phyloP scores from a whole-genome alignment of 148 eudicot species.

The Cornus controversa region DNA sequence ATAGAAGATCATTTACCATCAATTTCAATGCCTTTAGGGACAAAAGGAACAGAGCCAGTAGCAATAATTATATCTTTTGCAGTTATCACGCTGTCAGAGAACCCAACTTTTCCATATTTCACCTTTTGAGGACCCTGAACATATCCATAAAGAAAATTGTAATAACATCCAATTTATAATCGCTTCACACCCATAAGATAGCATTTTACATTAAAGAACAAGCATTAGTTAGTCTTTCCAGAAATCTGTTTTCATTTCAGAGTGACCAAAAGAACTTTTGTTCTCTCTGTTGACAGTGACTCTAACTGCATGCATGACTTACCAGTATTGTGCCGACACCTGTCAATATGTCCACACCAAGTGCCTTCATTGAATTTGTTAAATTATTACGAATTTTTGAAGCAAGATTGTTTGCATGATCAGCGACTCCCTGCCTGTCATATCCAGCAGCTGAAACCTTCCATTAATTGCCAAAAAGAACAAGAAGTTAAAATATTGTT shows the following conservation, averaged over 20 bases:
- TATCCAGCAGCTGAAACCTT: constrained; percentile 90
- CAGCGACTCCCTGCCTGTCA: constrained; percentile 88
- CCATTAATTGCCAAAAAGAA: constrained; percentile 3
- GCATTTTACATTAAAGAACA: background rate
- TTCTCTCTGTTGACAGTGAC: background rate
- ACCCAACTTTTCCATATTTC: constrained; percentile 33
- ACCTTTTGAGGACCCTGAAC: constrained; percentile 85
- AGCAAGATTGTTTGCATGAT: constrained; percentile 85
- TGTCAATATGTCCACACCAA: constrained; percentile 86
- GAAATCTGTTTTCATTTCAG: background rate
- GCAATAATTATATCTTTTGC: constrained; percentile 90
- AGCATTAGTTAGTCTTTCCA: background rate
- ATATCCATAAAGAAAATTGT: constrained; percentile 10
- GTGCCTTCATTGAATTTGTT: constrained; percentile 74
- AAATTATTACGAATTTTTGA: constrained; percentile 74
- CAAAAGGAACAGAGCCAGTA: constrained; percentile 87
- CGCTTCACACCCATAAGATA: background rate
- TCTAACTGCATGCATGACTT: constrained; percentile 18
- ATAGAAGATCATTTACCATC: constrained; percentile 55
- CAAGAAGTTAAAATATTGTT: background rate
- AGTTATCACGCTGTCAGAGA: constrained; percentile 43
- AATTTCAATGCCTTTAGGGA: constrained; percentile 91
- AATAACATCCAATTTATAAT: background rate
- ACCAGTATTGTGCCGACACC: constrained; percentile 78
- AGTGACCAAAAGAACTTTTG: too few species aligned